phyloP scores from a whole-genome alignment of 148 eudicot genomes.

The Agrostemma githago region DNA sequence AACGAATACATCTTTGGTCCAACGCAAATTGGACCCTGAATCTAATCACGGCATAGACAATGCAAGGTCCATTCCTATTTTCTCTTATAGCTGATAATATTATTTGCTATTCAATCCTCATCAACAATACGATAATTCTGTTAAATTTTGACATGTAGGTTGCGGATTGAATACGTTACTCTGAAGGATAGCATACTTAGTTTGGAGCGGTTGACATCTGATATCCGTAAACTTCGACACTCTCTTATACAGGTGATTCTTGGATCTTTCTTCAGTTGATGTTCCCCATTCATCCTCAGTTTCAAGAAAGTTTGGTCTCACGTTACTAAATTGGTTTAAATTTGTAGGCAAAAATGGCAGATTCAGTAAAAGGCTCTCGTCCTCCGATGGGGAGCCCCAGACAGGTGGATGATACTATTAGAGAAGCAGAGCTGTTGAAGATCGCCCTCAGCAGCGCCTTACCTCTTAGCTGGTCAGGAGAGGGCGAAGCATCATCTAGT shows the following conservation, averaged over 20 bases:
- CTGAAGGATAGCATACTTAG: constrained; percentile 84
- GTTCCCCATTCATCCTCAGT: not conserved
- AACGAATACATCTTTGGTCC: constrained; percentile 37
- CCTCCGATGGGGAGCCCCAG: constrained; percentile 18
- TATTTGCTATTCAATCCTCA: not conserved
- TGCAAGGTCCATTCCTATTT: constrained; percentile 54
- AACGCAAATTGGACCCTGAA: constrained; percentile 32
- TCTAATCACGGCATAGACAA: constrained; percentile 46
- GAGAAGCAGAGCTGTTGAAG: constrained; percentile 68
- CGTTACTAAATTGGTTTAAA: not conserved
- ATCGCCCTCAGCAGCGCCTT: constrained; percentile 86
- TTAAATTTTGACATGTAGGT: constrained; percentile 22
- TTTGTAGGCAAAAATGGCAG: constrained; percentile 49
- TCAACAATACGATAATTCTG: not conserved
- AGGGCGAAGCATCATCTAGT: constrained; percentile 32
- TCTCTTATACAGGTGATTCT: constrained; percentile 65
- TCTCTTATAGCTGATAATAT: not conserved
- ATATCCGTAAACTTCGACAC: constrained; percentile 62
- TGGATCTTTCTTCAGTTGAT: not conserved
- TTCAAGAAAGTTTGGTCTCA: not conserved
- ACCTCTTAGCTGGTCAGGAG: constrained; percentile 87
- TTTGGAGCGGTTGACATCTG: constrained; percentile 76
- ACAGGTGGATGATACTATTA: constrained; percentile 45
- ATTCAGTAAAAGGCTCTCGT: constrained; percentile 23
- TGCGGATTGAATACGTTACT: constrained; percentile 73